Conservation (phyloP, 176 grass and related monocot genomes). For the Avena eriantha region DNA sequence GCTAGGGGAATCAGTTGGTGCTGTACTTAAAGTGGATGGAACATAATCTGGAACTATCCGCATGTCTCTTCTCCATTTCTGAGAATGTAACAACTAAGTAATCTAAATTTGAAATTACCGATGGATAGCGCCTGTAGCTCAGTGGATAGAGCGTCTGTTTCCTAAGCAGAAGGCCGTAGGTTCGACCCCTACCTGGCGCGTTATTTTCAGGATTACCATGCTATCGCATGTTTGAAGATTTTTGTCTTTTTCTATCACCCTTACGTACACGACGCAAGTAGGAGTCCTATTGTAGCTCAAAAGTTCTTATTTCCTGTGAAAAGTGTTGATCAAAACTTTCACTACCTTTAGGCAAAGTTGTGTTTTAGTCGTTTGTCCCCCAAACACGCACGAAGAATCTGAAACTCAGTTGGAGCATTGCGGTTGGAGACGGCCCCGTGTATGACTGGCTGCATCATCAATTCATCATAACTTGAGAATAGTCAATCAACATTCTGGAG, state of each 20-base stretch:
- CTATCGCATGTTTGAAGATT: no score
- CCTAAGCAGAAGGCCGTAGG: slow-evolving; percentile 86
- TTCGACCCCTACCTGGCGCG: slow-evolving; percentile 86
- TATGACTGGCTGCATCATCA: no score
- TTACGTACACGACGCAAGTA: no score
- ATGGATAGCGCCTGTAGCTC: slow-evolving; percentile 78
- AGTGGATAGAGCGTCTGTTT: slow-evolving; percentile 99
- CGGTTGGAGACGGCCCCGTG: not conserved
- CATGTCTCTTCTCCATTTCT: no score
- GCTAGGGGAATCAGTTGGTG: not conserved
- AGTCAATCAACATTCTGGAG: no score
- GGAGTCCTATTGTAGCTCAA: no score
- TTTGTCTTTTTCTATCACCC: no score
- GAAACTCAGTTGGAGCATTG: slow-evolving; percentile 14
- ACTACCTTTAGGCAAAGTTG: not conserved
- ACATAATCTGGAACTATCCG: not conserved
- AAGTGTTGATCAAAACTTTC: not conserved
- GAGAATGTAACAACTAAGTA: no score
- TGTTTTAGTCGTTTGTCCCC: not conserved
- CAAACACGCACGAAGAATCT: not conserved
- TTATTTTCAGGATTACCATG: no score
- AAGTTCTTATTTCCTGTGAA: not conserved
- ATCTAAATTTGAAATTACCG: rapidly evolving
- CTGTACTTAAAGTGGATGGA: not conserved
- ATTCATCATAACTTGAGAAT: not conserved